A percentile compares a stretch with the other conserved stretches of the same genome.
Evolutionary conservation across 768 basidiomycete species (phyloP).

Genomic region (Boletus reticulatus): DNA sequence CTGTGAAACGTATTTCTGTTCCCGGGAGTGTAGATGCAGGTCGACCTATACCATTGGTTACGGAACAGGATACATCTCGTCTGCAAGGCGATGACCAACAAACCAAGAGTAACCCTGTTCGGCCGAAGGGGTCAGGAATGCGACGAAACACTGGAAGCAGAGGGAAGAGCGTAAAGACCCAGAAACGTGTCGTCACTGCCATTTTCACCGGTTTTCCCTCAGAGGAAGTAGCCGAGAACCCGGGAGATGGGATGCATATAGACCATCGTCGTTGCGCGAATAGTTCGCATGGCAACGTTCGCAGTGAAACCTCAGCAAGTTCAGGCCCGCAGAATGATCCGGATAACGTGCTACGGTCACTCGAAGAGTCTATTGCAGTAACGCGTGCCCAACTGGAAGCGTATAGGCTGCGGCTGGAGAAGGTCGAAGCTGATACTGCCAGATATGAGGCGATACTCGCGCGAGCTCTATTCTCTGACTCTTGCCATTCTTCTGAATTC

Average conservation of each 20-base stretch:
- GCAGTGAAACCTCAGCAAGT: not conserved
- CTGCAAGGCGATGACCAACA: not conserved
- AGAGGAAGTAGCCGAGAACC: not conserved
- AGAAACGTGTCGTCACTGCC: conserved; percentile 28
- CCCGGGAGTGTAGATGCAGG: not conserved
- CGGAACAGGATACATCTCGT: not conserved
- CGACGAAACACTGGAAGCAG: conserved; percentile 8
- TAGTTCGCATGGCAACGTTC: not conserved
- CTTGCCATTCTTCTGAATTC: not conserved
- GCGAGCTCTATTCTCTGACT: not conserved
- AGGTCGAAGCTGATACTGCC: conserved; percentile 22
- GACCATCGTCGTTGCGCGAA: not conserved
- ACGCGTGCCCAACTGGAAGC: conserved; percentile 26
- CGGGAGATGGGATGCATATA: not conserved
- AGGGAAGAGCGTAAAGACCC: conserved; percentile 6
- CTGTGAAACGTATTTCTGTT: conserved; percentile 28
- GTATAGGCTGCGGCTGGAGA: conserved; percentile 28
- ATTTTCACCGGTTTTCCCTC: conserved; percentile 25
- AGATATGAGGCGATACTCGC: conserved; percentile 11
- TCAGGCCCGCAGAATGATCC: not conserved
- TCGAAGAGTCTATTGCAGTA: conserved; percentile 23
- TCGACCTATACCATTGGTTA: not conserved
- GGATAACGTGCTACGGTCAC: conserved; percentile 11
- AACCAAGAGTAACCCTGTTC: not conserved
- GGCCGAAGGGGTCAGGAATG: not conserved